Base-by-base conservation (phyloP, 176 grass and related monocot species). In the Melocanna baccifera region DNA sequence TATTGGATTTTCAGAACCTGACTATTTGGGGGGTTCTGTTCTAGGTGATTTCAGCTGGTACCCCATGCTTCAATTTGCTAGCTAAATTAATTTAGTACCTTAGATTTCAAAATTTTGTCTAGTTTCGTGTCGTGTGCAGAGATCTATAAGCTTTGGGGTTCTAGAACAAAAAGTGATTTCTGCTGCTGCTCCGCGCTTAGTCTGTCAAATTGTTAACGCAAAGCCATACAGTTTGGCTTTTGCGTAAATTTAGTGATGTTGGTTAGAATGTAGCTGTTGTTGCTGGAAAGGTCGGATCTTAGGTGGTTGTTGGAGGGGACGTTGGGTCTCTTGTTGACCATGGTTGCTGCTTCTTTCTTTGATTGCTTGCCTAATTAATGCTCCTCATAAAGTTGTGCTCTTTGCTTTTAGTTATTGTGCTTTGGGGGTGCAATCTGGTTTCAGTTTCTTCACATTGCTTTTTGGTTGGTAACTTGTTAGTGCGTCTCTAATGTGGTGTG, bases 391-490 rank as follows among this genome's bases (percentile, higher is more conserved):
- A 76, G 51, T 5, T 63, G 51, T 69, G 51, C 23, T 70, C 36
- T 61, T 46, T 82, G 7, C 37, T 82, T 55, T 56, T 68, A 51
- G 20, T 53, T 53, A 18, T 66, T 66, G 46, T 4, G 13, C 62
- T 81, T 69, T 57, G 48, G 32, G 18, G 6, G 37, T 9, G 39
- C 68, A 47, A 45, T 82, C 51, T 22, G 23, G 67, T 67, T 19
- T 18, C 12, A 50, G 28, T 74, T 87, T 71, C 58, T 79, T 79
- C 12, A 50, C 16, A 56, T 82, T 58, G 73, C 73, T 77, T 79
- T 86, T 18, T 87, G 58, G 48, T 83, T 79, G 68, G 59, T 84
- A 47, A 23, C 29, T 90, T 73, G 45, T 46, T 62, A 69, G 23
- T 6, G 2, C 6, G 28, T 30, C 56, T 71, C 9, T 66, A 64